Base-by-base conservation (phyloP, 2,329 filamentous ascomycete species). In the Apiospora kogelbergensis region DNA sequence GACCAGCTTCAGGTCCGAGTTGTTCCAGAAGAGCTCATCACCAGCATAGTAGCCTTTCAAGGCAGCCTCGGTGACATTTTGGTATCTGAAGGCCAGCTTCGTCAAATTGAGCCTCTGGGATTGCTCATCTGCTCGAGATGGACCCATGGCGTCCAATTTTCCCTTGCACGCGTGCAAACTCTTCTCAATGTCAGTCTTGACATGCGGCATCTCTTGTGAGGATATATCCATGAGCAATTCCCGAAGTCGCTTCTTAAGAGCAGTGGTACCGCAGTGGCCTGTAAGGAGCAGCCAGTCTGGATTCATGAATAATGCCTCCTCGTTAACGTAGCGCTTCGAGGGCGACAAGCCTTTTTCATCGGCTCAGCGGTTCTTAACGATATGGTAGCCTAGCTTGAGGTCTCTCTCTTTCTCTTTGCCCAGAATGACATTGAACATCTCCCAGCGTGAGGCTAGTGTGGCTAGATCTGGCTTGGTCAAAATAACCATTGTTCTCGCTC, bases 401-500 rank as follows among this genome's bases (percentile, higher is more conserved):
- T 78, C 71, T 0, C 78, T 76, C 0, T 78, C 76, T 11, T 80
- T 81, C n/a, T n/a, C n/a, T n/a, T n/a, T n/a, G 0, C 82, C 81
- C 0, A 65, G 69, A 0, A 85, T 76, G 0, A 85, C 78, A 2
- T 84, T 77, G 1, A 0, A 78, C 78, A 0, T 74, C 67, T 64
- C 86, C 84, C n/a, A n/a, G n/a, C n/a, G n/a, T n/a, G n/a, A n/a
- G n/a, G n/a, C n/a, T n/a, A n/a, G n/a, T 0, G 69, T 71, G 0
- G 84, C 82, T 0, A 89, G 78, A 67, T 91, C 88, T 0, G 88
- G 85, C 71, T 91, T 91, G 0, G 89, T 91, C 0, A 91, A 79
- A 0, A 86, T 81, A 0, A 82, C 83, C 9, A 87, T 74, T 0
- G 84, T 87, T 0, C 84, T 71, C 4, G 75, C 70, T 0, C 84